Conservation (phyloP, 73 alveolate genomes). For the Tetrahymena borealis region DNA sequence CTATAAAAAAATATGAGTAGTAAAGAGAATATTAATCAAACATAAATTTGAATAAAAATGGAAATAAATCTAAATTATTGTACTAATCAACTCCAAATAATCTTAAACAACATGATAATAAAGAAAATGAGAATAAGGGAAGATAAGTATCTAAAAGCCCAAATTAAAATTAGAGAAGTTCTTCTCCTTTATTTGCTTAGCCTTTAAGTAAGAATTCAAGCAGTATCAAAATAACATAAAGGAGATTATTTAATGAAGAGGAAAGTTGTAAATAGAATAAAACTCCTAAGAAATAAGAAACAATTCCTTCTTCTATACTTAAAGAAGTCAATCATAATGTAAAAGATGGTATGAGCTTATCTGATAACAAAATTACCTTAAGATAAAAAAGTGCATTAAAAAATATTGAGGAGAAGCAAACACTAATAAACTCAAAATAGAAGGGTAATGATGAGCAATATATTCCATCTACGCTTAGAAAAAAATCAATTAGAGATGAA, state of each 20-base stretch:
- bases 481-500: background rate
- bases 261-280: background rate
- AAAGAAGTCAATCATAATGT: background rate
- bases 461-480: background rate
- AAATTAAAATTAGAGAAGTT: background rate
- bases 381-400: too few relatives aligned
- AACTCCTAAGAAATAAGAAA: background rate
- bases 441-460: background rate
- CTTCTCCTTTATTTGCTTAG: background rate
- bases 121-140: background rate
- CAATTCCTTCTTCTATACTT: background rate
- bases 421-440: too few relatives aligned
- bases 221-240: background rate
- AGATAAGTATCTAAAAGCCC: background rate
- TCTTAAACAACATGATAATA: background rate
- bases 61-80: background rate
- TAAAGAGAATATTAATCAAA: background rate
- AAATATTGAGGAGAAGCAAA: too few relatives aligned
- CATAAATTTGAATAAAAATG: background rate
- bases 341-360: background rate
- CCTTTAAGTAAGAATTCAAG: background rate
- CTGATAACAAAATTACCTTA: background rate
- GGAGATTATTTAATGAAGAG: background rate
- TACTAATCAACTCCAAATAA: background rate
- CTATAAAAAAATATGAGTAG: background rate